phyloP scores from a whole-genome alignment of 805 yeast genomes.

The Candida xiaguanensis region DNA sequence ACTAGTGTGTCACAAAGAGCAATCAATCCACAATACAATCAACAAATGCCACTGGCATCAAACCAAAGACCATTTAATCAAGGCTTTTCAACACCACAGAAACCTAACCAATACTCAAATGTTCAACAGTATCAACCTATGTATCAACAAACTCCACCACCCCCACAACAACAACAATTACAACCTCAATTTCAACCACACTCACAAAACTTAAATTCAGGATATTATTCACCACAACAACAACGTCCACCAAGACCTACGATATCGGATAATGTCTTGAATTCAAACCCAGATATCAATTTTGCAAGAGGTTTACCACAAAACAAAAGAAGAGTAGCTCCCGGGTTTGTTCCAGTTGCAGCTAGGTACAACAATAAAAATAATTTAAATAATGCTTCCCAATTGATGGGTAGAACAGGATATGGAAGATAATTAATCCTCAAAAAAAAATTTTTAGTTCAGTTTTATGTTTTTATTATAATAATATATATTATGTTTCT shows the following conservation, averaged over 20 bases:
- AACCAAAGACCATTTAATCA: constrained; percentile 11
- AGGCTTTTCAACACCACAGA: constrained; percentile 6
- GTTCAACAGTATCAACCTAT: constrained; percentile 14
- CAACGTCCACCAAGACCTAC: constrained; percentile 24
- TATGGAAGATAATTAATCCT: constrained; percentile 13
- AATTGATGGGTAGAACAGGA: constrained; percentile 10
- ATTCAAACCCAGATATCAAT: constrained; percentile 39
- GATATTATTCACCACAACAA: constrained; percentile 12
- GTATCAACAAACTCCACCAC: constrained; percentile 17
- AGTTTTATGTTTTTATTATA: constrained; percentile 2
- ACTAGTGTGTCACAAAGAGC: constrained; percentile 80
- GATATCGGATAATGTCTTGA: constrained; percentile 35
- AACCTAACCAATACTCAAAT: constrained; percentile 14
- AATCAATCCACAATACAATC: constrained; percentile 52
- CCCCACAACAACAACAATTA: constrained; percentile 16
- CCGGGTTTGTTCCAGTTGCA: constrained; percentile 21
- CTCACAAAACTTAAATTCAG: constrained; percentile 14
- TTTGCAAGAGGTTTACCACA: constrained; percentile 21
- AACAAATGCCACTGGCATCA: constrained; percentile 17
- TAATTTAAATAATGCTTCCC: background rate
- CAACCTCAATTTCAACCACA: constrained; percentile 14
- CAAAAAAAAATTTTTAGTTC: constrained; percentile 20
- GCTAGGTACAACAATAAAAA: constrained; percentile 11
- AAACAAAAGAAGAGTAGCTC: constrained; percentile 18
- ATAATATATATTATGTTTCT: background rate